These are phyloP conservation scores for Neonectria punicea DNA, from an alignment of 2,329 filamentous ascomycete genomes.

Conservation along the genomic window DNA sequence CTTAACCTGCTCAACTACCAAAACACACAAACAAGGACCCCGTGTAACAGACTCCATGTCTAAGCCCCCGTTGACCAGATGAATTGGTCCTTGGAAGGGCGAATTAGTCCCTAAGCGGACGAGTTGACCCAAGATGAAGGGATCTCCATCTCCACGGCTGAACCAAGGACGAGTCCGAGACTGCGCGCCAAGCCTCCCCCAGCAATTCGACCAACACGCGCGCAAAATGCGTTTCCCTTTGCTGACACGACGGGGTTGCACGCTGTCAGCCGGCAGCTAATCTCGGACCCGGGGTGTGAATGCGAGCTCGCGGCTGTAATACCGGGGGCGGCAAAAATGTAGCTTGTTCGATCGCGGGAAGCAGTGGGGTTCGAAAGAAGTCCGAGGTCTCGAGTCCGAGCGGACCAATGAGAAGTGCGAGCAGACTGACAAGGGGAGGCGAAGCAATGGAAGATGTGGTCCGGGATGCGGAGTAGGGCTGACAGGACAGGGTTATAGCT, in stretches of 20 bases:
- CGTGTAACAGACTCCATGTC: background rate
- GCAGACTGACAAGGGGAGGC: background rate
- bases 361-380: background rate
- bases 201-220: background rate
- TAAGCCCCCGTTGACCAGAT: background rate
- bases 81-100: background rate
- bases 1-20: background rate
- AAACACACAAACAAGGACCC: background rate
- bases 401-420: conserved; percentile 29
- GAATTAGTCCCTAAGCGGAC: background rate
- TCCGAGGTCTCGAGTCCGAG: conserved; percentile 35
- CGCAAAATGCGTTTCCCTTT: background rate
- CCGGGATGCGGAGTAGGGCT: conserved; percentile 6
- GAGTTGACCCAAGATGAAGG: background rate
- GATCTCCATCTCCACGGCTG: background rate
- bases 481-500: background rate
- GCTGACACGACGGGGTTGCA: background rate
- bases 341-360: background rate
- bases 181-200: background rate
- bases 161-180: background rate
- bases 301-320: conserved; percentile 13
- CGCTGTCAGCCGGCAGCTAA: conserved; percentile 3
- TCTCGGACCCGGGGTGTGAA: conserved; percentile 30
- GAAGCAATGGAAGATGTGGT: background rate
- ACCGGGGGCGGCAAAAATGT: background rate